Conservation (phyloP, 306 rosid species). For the Rubus idaeus region DNA sequence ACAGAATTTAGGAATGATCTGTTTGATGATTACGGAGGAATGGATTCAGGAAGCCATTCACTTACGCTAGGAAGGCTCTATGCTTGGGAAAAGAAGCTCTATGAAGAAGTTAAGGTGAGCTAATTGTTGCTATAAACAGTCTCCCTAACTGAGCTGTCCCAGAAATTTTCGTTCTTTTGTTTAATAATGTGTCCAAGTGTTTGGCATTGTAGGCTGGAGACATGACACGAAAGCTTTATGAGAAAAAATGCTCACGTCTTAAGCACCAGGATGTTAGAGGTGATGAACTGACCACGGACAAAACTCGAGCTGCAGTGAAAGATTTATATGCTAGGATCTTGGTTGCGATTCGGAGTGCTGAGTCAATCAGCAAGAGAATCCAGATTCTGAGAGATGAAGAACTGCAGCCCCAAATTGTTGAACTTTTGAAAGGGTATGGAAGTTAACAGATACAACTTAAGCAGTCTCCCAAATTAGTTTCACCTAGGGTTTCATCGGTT, state of each 20-base stretch:
- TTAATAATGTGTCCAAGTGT: slow-evolving; percentile 22
- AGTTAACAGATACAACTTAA: slow-evolving; percentile 19
- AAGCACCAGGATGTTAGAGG: slow-evolving; percentile 70
- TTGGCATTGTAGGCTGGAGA: slow-evolving; percentile 71
- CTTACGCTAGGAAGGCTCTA: slow-evolving; percentile 79
- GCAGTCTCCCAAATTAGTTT: slow-evolving; percentile 23
- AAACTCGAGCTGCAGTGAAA: slow-evolving; percentile 73
- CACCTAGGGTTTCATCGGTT: slow-evolving; percentile 28
- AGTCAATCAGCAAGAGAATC: slow-evolving; percentile 79
- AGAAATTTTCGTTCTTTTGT: neutral
- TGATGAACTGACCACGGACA: slow-evolving; percentile 56
- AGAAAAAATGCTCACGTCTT: slow-evolving; percentile 67
- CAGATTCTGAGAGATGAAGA: slow-evolving; percentile 89
- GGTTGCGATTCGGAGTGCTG: slow-evolving; percentile 88
- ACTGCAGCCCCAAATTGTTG: slow-evolving; percentile 81
- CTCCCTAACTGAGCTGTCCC: no score
- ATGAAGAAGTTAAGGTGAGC: slow-evolving; percentile 89
- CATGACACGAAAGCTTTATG: slow-evolving; percentile 67
- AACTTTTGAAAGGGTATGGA: slow-evolving; percentile 85
- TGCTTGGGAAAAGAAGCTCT: slow-evolving; percentile 98
- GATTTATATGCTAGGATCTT: slow-evolving; percentile 86
- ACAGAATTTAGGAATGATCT: slow-evolving; percentile 76
- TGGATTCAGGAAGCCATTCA: slow-evolving; percentile 93
- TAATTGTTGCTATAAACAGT: neutral
- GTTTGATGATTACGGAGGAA: slow-evolving; percentile 80